Conservation (phyloP, 768 basidiomycete genomes). For the Rubroboletus pulcherrimus region DNA sequence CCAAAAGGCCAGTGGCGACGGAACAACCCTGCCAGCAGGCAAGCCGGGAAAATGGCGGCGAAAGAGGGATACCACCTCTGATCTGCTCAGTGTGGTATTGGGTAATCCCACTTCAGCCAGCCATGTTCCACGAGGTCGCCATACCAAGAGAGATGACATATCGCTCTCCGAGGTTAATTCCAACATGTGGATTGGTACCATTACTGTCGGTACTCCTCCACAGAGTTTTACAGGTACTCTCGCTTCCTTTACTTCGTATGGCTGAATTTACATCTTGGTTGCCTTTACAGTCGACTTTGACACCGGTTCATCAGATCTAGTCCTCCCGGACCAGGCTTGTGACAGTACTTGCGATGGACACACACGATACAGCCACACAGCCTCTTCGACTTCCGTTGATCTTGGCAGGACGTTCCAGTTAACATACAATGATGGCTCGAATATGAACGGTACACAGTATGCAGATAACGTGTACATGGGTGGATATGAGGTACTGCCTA, state of each 20-base stretch:
- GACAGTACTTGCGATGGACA: slow-evolving; percentile 31
- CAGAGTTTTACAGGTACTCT: slow-evolving; percentile 38
- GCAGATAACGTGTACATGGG: slow-evolving; percentile 42
- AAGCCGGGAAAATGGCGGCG: slow-evolving; percentile 7
- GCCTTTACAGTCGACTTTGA: slow-evolving; percentile 45
- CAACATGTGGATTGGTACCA: slow-evolving; percentile 44
- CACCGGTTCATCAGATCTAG: slow-evolving; percentile 50
- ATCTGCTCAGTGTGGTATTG: not conserved
- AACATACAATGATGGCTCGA: slow-evolving; percentile 37
- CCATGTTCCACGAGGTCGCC: slow-evolving; percentile 2
- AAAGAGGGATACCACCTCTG: not conserved
- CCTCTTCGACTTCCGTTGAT: slow-evolving; percentile 32
- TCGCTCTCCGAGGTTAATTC: slow-evolving; percentile 36
- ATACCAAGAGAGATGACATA: slow-evolving; percentile 28
- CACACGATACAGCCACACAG: slow-evolving; percentile 25
- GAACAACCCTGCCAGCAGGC: not conserved
- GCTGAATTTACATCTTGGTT: not conserved
- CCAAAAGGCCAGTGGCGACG: not conserved
- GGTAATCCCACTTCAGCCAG: not conserved
- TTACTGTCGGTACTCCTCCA: slow-evolving; percentile 47
- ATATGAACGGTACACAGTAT: slow-evolving; percentile 38
- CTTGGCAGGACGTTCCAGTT: slow-evolving; percentile 29
- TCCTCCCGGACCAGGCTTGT: slow-evolving; percentile 36
- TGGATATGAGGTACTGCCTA: slow-evolving; percentile 30
- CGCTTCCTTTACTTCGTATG: not conserved